These are phyloP conservation scores for Lizonia empirigonia DNA, from an alignment of 2,329 filamentous ascomycete genomes.

Conservation along the genomic window DNA sequence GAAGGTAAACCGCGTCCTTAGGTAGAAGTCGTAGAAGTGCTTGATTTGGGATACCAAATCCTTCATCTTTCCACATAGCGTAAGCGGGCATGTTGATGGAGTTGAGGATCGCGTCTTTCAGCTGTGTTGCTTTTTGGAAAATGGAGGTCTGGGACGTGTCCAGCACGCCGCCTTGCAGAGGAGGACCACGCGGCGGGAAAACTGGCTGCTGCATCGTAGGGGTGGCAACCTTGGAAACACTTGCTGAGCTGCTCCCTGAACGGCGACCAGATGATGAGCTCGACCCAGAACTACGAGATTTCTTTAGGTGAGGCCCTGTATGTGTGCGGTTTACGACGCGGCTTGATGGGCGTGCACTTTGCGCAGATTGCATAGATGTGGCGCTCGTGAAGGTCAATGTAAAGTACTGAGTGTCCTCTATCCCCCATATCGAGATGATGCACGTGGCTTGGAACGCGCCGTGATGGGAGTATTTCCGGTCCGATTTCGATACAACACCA, in stretches of 20 bases:
- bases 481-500: constrained; percentile 17
- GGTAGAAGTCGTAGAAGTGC: constrained; percentile 57
- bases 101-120: constrained; percentile 79
- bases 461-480: constrained; percentile 22
- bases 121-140: constrained; percentile 72
- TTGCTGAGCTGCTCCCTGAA: constrained; percentile 39
- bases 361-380: constrained; percentile 21
- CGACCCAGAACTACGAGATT: constrained; percentile 45
- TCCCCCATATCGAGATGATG: constrained; percentile 77
- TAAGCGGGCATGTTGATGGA: constrained; percentile 76
- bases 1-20: constrained; percentile 45
- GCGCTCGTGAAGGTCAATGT: constrained; percentile 76
- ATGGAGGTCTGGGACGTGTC: constrained; percentile 66
- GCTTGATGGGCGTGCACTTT: constrained; percentile 34
- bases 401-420: constrained; percentile 70
- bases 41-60: constrained; percentile 73
- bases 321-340: constrained; percentile 52
- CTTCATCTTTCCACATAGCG: constrained; percentile 79
- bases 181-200: constrained; percentile 72
- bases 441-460: constrained; percentile 67
- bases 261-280: constrained; percentile 48
- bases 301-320: constrained; percentile 39
- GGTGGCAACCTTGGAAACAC: constrained; percentile 52
- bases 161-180: constrained; percentile 55
- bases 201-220: constrained; percentile 64